Percentiles rank a stretch among this genome's conserved stretches.
phyloP scores from a whole-genome alignment of 129 eudicot species.

The Gnaphalium uliginosum region DNA sequence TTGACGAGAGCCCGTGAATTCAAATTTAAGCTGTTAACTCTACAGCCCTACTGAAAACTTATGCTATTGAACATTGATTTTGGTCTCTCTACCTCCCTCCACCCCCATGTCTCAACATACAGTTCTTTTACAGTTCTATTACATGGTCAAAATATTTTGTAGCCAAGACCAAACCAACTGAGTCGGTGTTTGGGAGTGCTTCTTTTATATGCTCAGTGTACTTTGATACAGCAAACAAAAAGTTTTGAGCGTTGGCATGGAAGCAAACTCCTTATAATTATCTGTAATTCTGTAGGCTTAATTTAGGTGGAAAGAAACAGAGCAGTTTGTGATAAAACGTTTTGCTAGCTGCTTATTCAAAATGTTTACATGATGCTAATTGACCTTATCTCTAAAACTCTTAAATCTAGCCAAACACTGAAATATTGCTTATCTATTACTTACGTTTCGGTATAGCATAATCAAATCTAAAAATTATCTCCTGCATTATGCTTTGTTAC shows the following conservation, averaged over 20 bases:
- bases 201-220: not conserved
- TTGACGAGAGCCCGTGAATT: not conserved
- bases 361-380: not conserved
- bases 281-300: not conserved
- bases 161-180: not conserved
- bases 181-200: not conserved
- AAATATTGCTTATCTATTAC: not conserved
- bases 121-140: no score
- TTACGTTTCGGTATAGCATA: not conserved
- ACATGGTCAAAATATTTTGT: not conserved
- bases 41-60: not conserved
- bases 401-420: not conserved
- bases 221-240: not conserved
- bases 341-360: not conserved
- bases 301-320: not conserved
- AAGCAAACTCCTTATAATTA: not conserved
- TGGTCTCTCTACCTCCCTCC: not conserved
- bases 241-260: not conserved
- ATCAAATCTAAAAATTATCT: not conserved
- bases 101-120: no score
- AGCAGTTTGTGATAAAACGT: no score
- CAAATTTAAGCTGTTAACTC: not conserved
- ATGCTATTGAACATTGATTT: not conserved
- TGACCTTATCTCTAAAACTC: not conserved
- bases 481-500: not conserved